Evolutionary conservation across 2,329 filamentous ascomycete genomes (phyloP).

Genomic region (Elsinoe necatrix): DNA sequence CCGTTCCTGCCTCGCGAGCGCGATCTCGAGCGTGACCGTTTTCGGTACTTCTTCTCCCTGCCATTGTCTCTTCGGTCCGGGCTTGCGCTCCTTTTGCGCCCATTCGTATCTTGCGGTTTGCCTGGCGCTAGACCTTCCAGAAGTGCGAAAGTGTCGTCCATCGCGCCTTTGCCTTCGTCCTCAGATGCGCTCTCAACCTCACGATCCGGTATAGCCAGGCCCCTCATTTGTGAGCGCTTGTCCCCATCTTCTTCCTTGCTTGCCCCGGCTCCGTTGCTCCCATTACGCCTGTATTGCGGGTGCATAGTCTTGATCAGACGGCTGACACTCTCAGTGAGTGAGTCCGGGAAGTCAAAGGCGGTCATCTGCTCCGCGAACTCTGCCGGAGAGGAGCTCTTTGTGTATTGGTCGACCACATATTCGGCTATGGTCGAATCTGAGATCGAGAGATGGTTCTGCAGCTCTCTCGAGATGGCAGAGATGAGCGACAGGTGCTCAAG

Average conservation of each 20-base stretch:
- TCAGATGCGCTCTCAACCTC: conserved; percentile 42
- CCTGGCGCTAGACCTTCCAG: conserved; percentile 75
- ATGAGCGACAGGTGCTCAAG: conserved; percentile 91
- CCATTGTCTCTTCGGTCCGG: conserved; percentile 36
- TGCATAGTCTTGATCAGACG: conserved; percentile 83
- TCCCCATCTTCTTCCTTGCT: conserved; percentile 41
- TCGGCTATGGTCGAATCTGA: conserved; percentile 92
- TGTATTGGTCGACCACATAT: conserved; percentile 86
- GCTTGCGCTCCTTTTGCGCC: conserved; percentile 52
- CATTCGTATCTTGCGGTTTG: conserved; percentile 45
- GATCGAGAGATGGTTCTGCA: conserved; percentile 88
- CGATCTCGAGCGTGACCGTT: conserved; percentile 45
- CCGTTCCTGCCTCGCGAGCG: conserved; percentile 32
- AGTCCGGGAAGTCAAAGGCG: conserved; percentile 72
- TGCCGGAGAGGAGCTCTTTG: conserved; percentile 59
- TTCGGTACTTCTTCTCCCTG: conserved; percentile 35
- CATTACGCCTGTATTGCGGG: conserved; percentile 65
- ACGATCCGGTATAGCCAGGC: conserved; percentile 77
- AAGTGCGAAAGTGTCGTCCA: conserved; percentile 88
- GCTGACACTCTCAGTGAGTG: conserved; percentile 84
- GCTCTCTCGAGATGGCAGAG: conserved; percentile 85
- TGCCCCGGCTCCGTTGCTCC: conserved; percentile 27
- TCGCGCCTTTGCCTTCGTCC: conserved; percentile 51
- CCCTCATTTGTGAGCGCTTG: conserved; percentile 84
- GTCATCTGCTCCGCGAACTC: conserved; percentile 71